These are phyloP conservation scores for Fusarium sp. DNA, from an alignment of 2,329 filamentous ascomycete genomes.

Conservation along the genomic window DNA sequence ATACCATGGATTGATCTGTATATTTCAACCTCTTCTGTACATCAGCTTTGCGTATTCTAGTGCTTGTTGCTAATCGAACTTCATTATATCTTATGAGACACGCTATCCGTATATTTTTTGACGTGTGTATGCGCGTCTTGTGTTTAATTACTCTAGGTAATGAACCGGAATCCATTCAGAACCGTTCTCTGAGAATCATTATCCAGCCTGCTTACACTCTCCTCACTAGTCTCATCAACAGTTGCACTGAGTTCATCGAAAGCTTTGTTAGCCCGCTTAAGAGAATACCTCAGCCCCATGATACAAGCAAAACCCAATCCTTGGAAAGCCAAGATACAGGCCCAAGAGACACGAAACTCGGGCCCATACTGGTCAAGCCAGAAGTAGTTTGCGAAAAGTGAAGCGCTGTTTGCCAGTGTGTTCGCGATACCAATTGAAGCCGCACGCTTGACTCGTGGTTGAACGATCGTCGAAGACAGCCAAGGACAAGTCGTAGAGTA, in stretches of 20 bases:
- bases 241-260: background rate
- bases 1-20: accelerated
- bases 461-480: background rate
- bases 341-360: background rate
- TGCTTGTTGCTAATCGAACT: background rate
- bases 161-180: background rate
- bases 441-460: background rate
- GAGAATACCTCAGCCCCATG: background rate
- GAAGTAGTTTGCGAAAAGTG: background rate
- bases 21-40: accelerated
- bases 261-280: background rate
- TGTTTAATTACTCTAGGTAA: background rate
- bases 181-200: background rate
- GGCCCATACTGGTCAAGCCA: background rate
- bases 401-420: background rate
- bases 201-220: background rate
- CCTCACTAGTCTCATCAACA: background rate
- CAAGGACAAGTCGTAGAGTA: background rate
- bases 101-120: accelerated
- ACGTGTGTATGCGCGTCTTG: accelerated
- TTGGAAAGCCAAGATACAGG: background rate
- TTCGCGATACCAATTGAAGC: background rate
- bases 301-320: background rate
- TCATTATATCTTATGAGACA: background rate
- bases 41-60: accelerated